Evolutionary conservation across 768 basidiomycete genomes (phyloP).

Genomic region (Rhizopogon rudus): DNA sequence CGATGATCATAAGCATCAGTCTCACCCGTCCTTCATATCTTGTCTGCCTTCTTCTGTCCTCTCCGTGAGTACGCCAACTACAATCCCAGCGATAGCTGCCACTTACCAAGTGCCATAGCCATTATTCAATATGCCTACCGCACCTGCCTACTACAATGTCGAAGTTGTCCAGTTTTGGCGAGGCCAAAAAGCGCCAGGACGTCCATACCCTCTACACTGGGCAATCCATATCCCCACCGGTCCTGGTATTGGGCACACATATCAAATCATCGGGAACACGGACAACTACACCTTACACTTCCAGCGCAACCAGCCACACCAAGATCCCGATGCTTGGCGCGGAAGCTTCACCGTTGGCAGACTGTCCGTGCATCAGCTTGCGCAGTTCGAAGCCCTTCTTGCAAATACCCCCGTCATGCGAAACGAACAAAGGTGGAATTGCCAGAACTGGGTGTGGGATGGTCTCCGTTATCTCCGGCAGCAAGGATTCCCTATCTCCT

Average conservation of each 20-base stretch:
- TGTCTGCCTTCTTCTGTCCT: background rate
- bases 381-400: conserved; percentile 10
- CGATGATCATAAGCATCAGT: background rate
- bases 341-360: conserved; percentile 21
- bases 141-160: conserved; percentile 15
- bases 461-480: conserved; percentile 5
- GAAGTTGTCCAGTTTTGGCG: conserved; percentile 28
- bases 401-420: conserved; percentile 12
- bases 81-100: conserved; percentile 10
- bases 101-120: background rate
- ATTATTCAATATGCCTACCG: conserved; percentile 8
- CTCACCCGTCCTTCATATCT: background rate
- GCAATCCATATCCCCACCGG: conserved; percentile 24
- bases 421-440: conserved; percentile 19
- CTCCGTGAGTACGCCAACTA: conserved; percentile 1
- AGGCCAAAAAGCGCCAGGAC: conserved; percentile 10
- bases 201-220: conserved; percentile 20
- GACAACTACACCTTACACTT: conserved; percentile 19
- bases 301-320: conserved; percentile 4
- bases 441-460: conserved; percentile 24
- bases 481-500: conserved; percentile 11
- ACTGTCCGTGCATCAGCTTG: conserved; percentile 9
- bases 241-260: conserved; percentile 16
- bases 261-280: conserved; percentile 19
- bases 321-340: conserved; percentile 16